Conservation (phyloP, 768 basidiomycete genomes). For the Austroboletus eburneus region DNA sequence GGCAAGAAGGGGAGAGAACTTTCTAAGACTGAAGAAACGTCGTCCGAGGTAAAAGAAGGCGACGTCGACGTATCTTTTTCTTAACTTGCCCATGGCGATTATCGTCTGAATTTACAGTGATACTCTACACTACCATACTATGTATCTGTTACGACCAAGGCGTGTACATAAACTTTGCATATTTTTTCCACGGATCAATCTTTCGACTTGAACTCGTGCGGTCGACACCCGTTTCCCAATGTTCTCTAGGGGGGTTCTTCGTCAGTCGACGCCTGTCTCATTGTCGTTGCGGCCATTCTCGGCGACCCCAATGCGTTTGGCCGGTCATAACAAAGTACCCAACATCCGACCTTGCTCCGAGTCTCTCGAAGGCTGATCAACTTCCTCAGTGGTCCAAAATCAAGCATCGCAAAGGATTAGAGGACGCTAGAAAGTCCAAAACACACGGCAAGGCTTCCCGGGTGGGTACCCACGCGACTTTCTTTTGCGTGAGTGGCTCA, state of each 20-base stretch:
- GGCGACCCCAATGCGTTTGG: slow-evolving; percentile 18
- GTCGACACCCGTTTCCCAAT: not conserved
- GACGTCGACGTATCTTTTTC: not conserved
- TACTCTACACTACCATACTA: no score
- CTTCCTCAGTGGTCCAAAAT: slow-evolving; percentile 68
- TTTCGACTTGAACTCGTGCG: no score
- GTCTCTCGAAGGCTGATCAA: slow-evolving; percentile 3
- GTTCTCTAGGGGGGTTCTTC: slow-evolving; percentile 7
- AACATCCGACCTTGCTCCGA: not conserved
- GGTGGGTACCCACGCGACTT: slow-evolving; percentile 35
- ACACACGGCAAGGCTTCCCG: slow-evolving; percentile 52
- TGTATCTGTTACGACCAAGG: no score
- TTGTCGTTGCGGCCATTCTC: slow-evolving; percentile 23
- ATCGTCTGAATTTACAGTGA: no score
- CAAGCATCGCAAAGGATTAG: slow-evolving; percentile 64
- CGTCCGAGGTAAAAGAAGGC: slow-evolving; percentile 8
- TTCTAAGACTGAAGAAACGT: slow-evolving; percentile 5
- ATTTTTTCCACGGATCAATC: slow-evolving; percentile 2
- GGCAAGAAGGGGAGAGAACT: slow-evolving; percentile 19
- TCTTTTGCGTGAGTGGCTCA: not conserved
- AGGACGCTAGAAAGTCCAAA: slow-evolving; percentile 55
- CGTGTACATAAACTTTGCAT: no score
- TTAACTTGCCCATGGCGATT: not conserved
- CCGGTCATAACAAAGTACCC: slow-evolving; percentile 42
- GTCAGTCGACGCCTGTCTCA: not conserved